Conservation (phyloP, 2,329 filamentous ascomycete genomes). For the Arthroderma uncinatum region DNA sequence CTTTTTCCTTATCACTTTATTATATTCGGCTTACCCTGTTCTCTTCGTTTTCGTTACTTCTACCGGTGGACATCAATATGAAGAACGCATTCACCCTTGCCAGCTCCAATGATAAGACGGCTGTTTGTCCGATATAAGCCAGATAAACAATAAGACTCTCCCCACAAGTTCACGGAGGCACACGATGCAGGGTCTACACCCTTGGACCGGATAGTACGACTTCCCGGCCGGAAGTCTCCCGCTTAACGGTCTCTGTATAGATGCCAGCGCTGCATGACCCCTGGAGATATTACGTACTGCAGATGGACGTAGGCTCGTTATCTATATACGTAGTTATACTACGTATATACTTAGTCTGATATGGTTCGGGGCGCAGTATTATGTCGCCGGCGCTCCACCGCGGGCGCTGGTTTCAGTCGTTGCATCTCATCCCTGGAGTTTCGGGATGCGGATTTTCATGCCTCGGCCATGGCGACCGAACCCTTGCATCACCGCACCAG, state of each 20-base stretch:
- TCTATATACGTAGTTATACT: background rate
- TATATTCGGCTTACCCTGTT: background rate
- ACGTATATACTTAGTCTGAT: background rate
- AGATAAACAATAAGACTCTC: no score
- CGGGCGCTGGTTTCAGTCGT: background rate
- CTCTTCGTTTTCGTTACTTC: background rate
- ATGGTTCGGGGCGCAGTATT: background rate
- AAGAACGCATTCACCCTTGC: no score
- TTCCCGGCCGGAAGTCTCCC: background rate
- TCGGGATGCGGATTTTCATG: background rate
- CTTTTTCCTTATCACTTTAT: background rate
- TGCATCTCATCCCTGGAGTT: background rate
- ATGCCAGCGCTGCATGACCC: no score
- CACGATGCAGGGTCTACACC: no score
- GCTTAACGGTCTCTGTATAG: background rate
- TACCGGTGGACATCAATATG: no score
- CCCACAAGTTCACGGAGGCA: background rate
- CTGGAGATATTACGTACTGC: no score
- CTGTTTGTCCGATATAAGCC: no score
- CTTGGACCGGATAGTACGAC: background rate
- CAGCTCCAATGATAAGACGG: no score
- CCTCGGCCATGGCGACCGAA: conserved; percentile 1
- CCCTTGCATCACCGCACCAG: background rate
- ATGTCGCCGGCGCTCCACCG: background rate
- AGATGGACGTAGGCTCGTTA: background rate